Evolutionary conservation across 495 filamentous ascomycete species (phyloP), one percentile per base, ranked within the genome.

Genomic region (Lasiosphaeria hispida): DNA sequence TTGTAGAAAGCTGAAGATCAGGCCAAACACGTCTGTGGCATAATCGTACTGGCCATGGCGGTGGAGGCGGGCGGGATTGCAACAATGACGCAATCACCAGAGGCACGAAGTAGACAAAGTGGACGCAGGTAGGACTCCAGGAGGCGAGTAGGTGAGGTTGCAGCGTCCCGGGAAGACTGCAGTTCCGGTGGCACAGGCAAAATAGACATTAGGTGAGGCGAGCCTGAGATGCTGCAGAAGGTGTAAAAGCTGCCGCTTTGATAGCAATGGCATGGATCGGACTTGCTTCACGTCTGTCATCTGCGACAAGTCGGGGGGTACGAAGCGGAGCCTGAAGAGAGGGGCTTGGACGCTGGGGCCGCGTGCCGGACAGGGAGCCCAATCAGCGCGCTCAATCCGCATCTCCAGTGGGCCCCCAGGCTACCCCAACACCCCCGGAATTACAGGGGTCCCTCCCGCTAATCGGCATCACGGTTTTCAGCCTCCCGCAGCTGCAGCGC

Each of bases 391-490:
- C 33, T n/a, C 30, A 14, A 23, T 55, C 19, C 13, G 41, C 7
- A 41, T 55, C 41, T 41, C 53, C 23, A 47, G 23, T 55, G 42
- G 2, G 23, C 23, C 23, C 23, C 23, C 23, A 30, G 5, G 5
- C 23, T 5, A 2, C 23, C 23, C 23, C 23, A 30, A 30, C 23
- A 30, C 23, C 53, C 53, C 53, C 53, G 47, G 53, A 55, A 13
- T 55, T 15, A 42, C 53, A 55, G 53, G 53, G 53, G 53, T 3
- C 3, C 42, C 4, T 17, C 30, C 41, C 30, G 3, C 38, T 14
- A 44, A 59, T 55, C 50, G 54, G 62, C 40, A 63, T 53, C 53
- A 47, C 19, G 40, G 41, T 43, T 59, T 62, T 65, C 39, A 65
- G 59, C 59, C 59, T 67, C 64, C 44, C 54, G 48, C 35, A 33